These are phyloP conservation scores for Raffaelea arxii DNA, from an alignment of 2,329 filamentous ascomycete genomes.

Conservation along the genomic window DNA sequence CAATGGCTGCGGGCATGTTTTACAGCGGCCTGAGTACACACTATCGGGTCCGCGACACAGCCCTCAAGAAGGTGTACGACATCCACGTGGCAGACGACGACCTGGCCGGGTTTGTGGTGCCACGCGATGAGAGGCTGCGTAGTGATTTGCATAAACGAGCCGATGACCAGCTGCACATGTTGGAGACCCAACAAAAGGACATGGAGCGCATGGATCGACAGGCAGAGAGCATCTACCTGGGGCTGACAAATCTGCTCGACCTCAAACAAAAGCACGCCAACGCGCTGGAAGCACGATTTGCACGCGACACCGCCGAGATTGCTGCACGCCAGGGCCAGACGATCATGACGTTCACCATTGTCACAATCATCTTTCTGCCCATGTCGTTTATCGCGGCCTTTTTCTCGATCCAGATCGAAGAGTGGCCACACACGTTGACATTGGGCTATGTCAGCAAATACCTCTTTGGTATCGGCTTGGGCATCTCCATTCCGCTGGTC, in stretches of 20 bases:
- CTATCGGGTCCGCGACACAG: too few species aligned
- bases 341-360: slow-evolving; percentile 34
- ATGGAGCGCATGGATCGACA: slow-evolving; percentile 55
- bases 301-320: slow-evolving; percentile 49
- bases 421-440: slow-evolving; percentile 29
- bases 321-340: slow-evolving; percentile 41
- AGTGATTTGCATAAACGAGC: too few species aligned
- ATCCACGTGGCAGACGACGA: too few species aligned
- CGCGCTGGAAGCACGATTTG: slow-evolving; percentile 54
- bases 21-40: too few species aligned
- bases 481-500: slow-evolving; percentile 27
- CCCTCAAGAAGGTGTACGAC: too few species aligned
- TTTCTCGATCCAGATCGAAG: slow-evolving; percentile 32
- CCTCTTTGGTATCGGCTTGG: slow-evolving; percentile 28
- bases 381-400: slow-evolving; percentile 33
- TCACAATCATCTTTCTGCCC: slow-evolving; percentile 34
- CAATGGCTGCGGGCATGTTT: too few species aligned
- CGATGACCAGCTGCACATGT: slow-evolving; percentile 45
- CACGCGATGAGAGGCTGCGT: too few species aligned
- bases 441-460: slow-evolving; percentile 19
- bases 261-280: slow-evolving; percentile 63
- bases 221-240: slow-evolving; percentile 48
- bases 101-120: too few species aligned
- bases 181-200: slow-evolving; percentile 49
- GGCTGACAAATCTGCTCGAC: slow-evolving; percentile 53